Percentiles rank a stretch among this genome's conserved stretches.
These are phyloP conservation scores for Trichophyton equinum DNA, from an alignment of 2,329 filamentous ascomycete genomes.

Conservation along the genomic window DNA sequence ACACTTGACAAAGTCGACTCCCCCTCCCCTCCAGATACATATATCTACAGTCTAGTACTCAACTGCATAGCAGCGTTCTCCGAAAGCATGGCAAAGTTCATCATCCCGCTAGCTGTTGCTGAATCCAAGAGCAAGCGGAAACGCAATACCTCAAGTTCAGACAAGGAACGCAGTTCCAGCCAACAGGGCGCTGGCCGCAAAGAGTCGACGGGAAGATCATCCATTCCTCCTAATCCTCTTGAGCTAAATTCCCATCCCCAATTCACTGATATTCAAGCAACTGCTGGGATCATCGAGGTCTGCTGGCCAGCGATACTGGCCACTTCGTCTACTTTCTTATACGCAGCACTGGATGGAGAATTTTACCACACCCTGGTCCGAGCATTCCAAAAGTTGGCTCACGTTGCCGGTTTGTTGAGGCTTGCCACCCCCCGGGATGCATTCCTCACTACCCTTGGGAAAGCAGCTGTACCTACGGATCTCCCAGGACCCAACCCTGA, in stretches of 20 bases:
- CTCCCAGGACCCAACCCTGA: conserved; percentile 20
- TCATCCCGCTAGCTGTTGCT: conserved; percentile 79
- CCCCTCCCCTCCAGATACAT: conserved; percentile 75
- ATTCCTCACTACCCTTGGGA: conserved; percentile 84
- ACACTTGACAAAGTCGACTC: conserved; percentile 86
- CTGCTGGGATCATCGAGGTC: conserved; percentile 70
- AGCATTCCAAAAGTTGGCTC: conserved; percentile 87
- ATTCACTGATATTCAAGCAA: conserved; percentile 57
- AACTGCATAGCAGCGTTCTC: conserved; percentile 83
- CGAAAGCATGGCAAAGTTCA: conserved; percentile 84
- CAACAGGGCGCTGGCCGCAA: conserved; percentile 20
- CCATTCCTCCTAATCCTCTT: conserved; percentile 67
- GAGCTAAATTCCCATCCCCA: conserved; percentile 60
- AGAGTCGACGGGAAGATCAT: conserved; percentile 14
- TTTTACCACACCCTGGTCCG: conserved; percentile 88
- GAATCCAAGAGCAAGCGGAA: conserved; percentile 47
- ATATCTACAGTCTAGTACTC: conserved; percentile 78
- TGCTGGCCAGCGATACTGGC: conserved; percentile 95
- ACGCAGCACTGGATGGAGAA: conserved; percentile 79
- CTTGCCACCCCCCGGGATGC: conserved; percentile 81
- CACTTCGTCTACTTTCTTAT: conserved; percentile 88
- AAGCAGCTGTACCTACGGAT: conserved; percentile 81
- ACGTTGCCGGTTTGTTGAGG: conserved; percentile 80
- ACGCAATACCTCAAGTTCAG: conserved; percentile 23
- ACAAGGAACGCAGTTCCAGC: conserved; percentile 23